Evolutionary conservation across 2,329 filamentous ascomycete species (phyloP), one percentile per base, ranked within the genome.

Genomic region (Elsinoe fawcettii): DNA sequence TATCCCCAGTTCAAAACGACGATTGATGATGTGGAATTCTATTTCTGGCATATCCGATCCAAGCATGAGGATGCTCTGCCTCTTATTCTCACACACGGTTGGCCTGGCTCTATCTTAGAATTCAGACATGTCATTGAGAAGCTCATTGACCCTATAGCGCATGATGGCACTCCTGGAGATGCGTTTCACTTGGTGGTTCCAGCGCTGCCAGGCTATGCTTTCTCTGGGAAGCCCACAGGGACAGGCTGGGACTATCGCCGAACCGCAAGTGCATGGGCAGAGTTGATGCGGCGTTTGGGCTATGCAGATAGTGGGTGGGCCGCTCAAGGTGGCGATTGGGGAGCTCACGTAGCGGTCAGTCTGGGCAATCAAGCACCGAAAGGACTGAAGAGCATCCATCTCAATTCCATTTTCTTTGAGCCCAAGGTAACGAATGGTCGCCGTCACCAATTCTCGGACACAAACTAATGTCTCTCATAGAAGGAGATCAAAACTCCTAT

Each of bases 91-190:
- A 61, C 53, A 18, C 60, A 62, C 44, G 60, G 59, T 32, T 62
- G 60, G 60, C 60, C 63, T 23, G 63, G 63, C 46, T 65, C 63
- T 22, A 14, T 65, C 36, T 56, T 64, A 12, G 63, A 65, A 54
- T 64, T 64, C 44, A 61, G 58, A 37, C 60, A 60, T 12, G 20
- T 44, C 8, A 23, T 44, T 11, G 18, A 20, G 8, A 23, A 11
- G 22, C 41, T 44, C 32, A 37, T 59, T 23, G 27, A 59, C 59
- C 43, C 56, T 16, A 23, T 54, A 57, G 25, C 59, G 54, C n/a
- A 18, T 53, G 41, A 14, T 23, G 41, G 41, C 16, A 8, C 41
- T 23, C 22, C 18, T 3, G 23, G 60, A 49, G 60, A 62, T 32
- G 51, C 55, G 3, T 59, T 59, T 32, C 51, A 60, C 49, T 18